Evolutionary conservation across 164 flowering plant species (phyloP).

Genomic region (Vitis rotundifolia): DNA sequence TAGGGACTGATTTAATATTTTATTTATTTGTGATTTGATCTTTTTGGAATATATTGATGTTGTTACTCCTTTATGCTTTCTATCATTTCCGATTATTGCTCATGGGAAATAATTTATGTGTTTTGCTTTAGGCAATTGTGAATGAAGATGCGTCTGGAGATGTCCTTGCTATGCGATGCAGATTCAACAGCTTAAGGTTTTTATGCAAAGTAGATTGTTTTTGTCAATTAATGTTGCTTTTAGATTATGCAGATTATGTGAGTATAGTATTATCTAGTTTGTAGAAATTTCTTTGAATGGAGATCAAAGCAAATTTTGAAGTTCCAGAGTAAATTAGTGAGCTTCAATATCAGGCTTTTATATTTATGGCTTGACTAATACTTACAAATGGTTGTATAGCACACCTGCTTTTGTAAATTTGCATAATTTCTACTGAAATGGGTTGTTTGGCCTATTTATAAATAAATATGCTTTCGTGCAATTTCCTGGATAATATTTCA

Average conservation of each 20-base stretch:
- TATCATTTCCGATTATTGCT: background rate
- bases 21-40: background rate
- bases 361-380: too few relatives aligned
- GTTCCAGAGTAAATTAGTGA: too few relatives aligned
- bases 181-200: slow-evolving; percentile 94
- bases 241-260: background rate
- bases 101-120: background rate
- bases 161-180: slow-evolving; percentile 85
- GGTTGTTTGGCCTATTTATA: too few relatives aligned
- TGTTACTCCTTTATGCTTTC: background rate
- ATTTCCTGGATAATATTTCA: too few relatives aligned
- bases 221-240: background rate
- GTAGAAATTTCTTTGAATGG: too few relatives aligned
- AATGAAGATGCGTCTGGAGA: slow-evolving; percentile 99
- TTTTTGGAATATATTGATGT: background rate
- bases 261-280: too few relatives aligned
- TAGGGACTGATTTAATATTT: background rate
- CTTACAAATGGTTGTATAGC: too few relatives aligned
- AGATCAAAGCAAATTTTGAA: too few relatives aligned
- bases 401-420: too few relatives aligned
- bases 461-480: too few relatives aligned
- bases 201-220: background rate
- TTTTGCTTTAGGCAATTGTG: slow-evolving; percentile 69
- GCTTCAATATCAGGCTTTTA: too few relatives aligned
- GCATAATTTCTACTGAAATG: too few relatives aligned